These are phyloP conservation scores for Podospora appendiculata DNA, from an alignment of 495 filamentous ascomycete species.

Conservation along the genomic window DNA sequence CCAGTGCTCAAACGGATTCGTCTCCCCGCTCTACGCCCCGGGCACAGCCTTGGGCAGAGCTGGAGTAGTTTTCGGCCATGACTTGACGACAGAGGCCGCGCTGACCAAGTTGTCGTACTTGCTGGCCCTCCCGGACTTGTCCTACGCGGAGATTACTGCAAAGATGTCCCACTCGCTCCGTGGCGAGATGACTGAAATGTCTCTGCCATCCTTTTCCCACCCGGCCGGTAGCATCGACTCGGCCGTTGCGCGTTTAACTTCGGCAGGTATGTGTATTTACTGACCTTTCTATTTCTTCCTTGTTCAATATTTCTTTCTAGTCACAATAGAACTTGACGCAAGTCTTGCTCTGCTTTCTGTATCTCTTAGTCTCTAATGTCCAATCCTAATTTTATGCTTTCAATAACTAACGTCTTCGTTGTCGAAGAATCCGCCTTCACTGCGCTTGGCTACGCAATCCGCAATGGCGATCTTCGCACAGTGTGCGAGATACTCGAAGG, in stretches of 20 bases:
- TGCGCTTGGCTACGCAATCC: slow-evolving; percentile 74
- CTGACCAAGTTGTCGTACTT: slow-evolving; percentile 90
- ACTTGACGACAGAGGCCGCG: slow-evolving; percentile 90
- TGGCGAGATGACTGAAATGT: slow-evolving; percentile 78
- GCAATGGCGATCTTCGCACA: slow-evolving; percentile 57
- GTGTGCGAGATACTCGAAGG: slow-evolving; percentile 59
- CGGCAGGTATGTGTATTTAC: slow-evolving; percentile 16
- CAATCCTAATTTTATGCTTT: neutral
- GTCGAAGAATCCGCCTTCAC: slow-evolving; percentile 49
- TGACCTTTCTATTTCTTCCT: neutral
- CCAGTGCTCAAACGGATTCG: slow-evolving; percentile 83
- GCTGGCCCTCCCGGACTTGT: slow-evolving; percentile 58
- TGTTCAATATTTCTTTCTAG: neutral
- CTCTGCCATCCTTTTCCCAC: slow-evolving; percentile 58
- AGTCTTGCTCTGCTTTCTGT: too few species aligned
- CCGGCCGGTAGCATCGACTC: slow-evolving; percentile 45
- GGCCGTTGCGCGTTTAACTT: slow-evolving; percentile 22
- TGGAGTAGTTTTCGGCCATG: slow-evolving; percentile 86
- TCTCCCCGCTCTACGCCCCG: slow-evolving; percentile 84
- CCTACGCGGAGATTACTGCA: slow-evolving; percentile 52
- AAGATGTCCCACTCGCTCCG: slow-evolving; percentile 71
- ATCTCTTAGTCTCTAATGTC: neutral
- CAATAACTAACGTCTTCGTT: neutral
- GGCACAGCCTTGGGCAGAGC: slow-evolving; percentile 81
- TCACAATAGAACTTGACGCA: too few species aligned